phyloP scores from a whole-genome alignment of 2,329 filamentous ascomycete genomes.

The Fusarium sp. region DNA sequence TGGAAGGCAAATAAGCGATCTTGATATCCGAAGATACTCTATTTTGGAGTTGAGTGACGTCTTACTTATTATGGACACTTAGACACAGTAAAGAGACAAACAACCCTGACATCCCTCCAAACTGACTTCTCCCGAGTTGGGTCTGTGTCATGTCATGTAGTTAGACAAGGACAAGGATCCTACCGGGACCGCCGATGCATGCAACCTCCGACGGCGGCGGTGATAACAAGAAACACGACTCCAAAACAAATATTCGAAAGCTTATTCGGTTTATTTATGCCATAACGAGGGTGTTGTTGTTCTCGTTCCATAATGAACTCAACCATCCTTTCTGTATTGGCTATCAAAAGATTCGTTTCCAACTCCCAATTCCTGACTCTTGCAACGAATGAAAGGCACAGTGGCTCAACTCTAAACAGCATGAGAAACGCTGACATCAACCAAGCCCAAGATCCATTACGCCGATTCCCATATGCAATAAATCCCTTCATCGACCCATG shows the following conservation, averaged over 20 bases:
- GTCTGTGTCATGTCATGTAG: not conserved
- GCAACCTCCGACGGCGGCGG: not conserved
- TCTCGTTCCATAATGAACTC: not conserved
- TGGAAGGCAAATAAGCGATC: not conserved
- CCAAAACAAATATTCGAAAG: not conserved
- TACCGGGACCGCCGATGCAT: not conserved
- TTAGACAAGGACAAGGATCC: not conserved
- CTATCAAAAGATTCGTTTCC: constrained; percentile 14
- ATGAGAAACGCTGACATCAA: constrained; percentile 26
- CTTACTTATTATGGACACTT: not conserved
- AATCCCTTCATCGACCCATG: not conserved
- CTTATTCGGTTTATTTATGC: not conserved
- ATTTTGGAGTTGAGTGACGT: not conserved
- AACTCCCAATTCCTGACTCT: constrained; percentile 1
- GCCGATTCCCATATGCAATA: constrained; percentile 40
- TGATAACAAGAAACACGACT: not conserved
- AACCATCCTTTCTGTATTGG: not conserved
- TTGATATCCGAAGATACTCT: not conserved
- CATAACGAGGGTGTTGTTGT: not conserved
- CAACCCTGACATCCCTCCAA: not conserved
- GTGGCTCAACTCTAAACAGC: constrained; percentile 34
- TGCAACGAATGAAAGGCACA: constrained; percentile 30
- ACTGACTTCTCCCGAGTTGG: too few species aligned
- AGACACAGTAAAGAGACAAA: not conserved
- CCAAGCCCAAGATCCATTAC: constrained; percentile 22